Evolutionary conservation across 345 rosid species (phyloP), one percentile per base, ranked within the genome.

Genomic region (Lumnitzera littorea): DNA sequence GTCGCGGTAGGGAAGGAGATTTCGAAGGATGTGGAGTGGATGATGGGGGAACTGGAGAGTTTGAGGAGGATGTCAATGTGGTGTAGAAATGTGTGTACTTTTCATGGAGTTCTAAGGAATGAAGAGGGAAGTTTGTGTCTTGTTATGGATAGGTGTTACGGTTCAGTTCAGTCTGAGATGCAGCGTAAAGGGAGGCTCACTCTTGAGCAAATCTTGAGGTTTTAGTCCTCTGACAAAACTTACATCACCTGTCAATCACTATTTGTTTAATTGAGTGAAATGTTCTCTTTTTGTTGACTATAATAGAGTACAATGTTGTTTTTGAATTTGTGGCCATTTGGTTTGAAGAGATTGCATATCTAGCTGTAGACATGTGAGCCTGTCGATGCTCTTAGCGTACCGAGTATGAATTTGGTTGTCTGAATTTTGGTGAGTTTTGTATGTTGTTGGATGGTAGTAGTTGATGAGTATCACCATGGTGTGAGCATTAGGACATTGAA

Each of bases 191-290:
- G 99, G 58, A 78, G 99, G 66, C 90, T 94, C 61, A 90, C 97
- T 70, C 77, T 94, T 72, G 97, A 90, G 78, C 99, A 94, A 80
- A 87, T 94, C 68, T 66, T 94, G 63, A 90, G 97, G 99, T 90
- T 74, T 54, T 55, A 24, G 15, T 61, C 2, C 11, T 31, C 47
- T 24, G 43, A 10, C 24, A 63, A 53, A 11, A 43, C 25, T 5
- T 52, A 13, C 31, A 20, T 57, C 16, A n/a, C 8, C 4, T 36
- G 43, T 36, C 43, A 36, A 36, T 36, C 11, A 4, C 43, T 4
- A 36, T 36, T 36, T 5, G 43, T 36, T 27, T 36, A 36, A 36
- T 36, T 36, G 10, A 36, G 43, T 36, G 7, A 36, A 36, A 0
- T 36, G 43, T 7, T 36, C 31, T 27, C 4, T 27, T 27, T 27